Base-by-base conservation (phyloP, 2,329 filamentous ascomycete species). In the Achaetomium macrosporum region DNA sequence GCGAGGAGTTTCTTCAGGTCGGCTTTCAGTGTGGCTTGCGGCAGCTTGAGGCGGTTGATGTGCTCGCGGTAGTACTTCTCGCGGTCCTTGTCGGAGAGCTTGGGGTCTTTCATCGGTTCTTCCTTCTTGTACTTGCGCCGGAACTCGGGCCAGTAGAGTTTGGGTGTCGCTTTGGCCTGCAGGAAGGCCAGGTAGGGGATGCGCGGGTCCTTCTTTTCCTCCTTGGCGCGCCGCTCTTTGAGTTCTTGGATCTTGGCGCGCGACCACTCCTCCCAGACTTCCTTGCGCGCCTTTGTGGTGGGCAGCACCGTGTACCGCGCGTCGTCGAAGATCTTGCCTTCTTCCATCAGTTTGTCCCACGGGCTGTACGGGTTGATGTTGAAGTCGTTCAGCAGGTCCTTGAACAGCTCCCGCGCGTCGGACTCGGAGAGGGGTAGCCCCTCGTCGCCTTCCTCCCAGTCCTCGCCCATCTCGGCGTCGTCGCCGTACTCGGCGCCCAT, bases 121-220 rank as follows among this genome's bases (percentile, higher is more conserved):
- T 95, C 90, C 59, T 87, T 91, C 59, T 86, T 87, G 70, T 83
- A 93, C 66, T 96, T 99, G 33, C 93, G 79, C 63, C 88, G 90
- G 71, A 99, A 99, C 67, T 99, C 93, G 0, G 89, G 86, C 93
- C 93, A 99, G 75, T 95, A 99, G 1, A 99, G 77, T 71, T 96
- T 97, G 0, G 89, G 86, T 0, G 85, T 93, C 0, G 91, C 92
- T 60, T 90, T 81, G 45, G 85, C 81, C 58, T 92, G 83, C 30
- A 99, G 74, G 58, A 99, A 87, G 0, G 81, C 79, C 55, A 97
- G 73, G 67, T 95, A 99, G 1, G 85, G 83, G 59, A 96, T 86
- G 43, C 80, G 77, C 1, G 93, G 92, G 63, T 97, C 90, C 58
- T 82, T 82, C 72, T 89, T 92, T 68, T 87, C 86, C 65, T 90